Conservation (phyloP, 345 rosid species). For the Populus ilicifolia region DNA sequence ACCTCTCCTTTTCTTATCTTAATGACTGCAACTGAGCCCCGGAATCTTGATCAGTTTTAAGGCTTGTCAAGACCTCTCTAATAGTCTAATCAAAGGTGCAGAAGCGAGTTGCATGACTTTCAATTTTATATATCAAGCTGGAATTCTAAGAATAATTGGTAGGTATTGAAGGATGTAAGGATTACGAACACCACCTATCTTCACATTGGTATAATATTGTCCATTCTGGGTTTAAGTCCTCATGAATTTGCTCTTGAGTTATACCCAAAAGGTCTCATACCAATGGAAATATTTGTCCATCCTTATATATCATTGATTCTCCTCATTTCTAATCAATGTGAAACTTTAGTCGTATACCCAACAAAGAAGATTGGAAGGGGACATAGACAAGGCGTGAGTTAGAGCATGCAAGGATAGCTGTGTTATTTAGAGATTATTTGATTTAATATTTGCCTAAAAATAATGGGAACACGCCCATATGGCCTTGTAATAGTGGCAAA, state of each 20-base stretch:
- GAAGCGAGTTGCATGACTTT: neutral
- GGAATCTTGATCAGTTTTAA: neutral
- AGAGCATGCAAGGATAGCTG: neutral
- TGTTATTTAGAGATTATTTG: neutral
- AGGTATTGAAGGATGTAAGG: neutral
- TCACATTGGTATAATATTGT: too few relatives aligned
- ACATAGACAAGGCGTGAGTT: neutral
- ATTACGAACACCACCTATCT: too few relatives aligned
- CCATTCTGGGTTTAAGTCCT: too few relatives aligned
- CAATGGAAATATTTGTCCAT: too few relatives aligned
- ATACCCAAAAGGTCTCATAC: too few relatives aligned
- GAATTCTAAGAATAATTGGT: neutral
- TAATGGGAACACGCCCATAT: neutral
- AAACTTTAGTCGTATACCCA: too few relatives aligned
- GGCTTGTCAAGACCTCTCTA: neutral
- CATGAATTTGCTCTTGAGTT: too few relatives aligned
- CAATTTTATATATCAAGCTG: neutral
- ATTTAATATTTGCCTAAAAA: neutral
- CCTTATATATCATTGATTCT: too few relatives aligned
- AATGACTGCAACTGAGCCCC: neutral
- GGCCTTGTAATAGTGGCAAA: neutral
- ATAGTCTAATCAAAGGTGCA: neutral
- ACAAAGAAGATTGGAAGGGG: neutral
- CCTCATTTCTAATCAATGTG: too few relatives aligned
- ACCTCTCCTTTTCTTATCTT: neutral